phyloP scores from a whole-genome alignment of 1,139 yeast species.

The Williopsis jadinii region DNA sequence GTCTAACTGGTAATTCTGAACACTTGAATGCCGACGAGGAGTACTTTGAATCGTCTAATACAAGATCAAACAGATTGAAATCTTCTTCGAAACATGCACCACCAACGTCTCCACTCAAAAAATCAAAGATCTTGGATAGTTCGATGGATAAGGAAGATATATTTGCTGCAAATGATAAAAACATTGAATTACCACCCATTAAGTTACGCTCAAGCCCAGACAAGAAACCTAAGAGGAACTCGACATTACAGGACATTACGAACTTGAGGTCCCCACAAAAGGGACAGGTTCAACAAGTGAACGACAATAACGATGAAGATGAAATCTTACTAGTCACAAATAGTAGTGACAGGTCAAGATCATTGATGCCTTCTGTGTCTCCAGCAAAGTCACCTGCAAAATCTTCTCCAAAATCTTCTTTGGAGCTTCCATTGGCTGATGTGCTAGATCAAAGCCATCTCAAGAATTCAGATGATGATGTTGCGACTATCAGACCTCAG shows the following conservation, averaged over 20 bases:
- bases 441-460: no score
- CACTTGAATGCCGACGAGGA: slow-evolving; percentile 16
- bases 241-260: slow-evolving; percentile 11
- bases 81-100: neutral
- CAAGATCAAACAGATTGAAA: slow-evolving; percentile 2
- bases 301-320: slow-evolving; percentile 11
- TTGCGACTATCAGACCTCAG: no score
- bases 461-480: no score
- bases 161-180: slow-evolving; percentile 8
- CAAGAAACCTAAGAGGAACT: no score
- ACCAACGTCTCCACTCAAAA: slow-evolving; percentile 10
- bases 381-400: no score
- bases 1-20: slow-evolving; percentile 17
- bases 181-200: no score
- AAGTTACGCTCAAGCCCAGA: no score
- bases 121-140: slow-evolving; percentile 17
- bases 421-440: no score
- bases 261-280: slow-evolving; percentile 3
- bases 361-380: neutral
- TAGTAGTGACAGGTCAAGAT: slow-evolving; percentile 10
- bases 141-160: slow-evolving; percentile 16
- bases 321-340: slow-evolving; percentile 18
- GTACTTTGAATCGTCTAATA: slow-evolving; percentile 2
- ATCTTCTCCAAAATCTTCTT: no score
- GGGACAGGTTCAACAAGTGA: neutral